Conservation (phyloP, 129 eudicot genomes). For the Ambrosia artemisiifolia region DNA sequence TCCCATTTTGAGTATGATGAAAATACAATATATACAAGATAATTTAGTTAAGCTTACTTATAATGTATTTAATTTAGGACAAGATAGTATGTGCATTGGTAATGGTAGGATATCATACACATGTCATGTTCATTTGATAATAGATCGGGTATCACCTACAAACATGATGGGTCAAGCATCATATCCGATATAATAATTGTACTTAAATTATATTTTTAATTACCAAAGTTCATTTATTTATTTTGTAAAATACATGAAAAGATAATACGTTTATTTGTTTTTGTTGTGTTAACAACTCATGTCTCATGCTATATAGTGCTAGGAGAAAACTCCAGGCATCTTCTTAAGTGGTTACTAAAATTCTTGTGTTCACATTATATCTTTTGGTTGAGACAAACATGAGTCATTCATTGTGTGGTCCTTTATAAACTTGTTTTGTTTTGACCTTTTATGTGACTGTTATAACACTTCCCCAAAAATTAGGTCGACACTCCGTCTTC, state of each 20-base stretch:
- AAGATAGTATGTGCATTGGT: conserved; percentile 23
- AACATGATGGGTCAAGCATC: conserved; percentile 68
- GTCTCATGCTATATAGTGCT: not conserved
- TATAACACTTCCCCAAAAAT: no score
- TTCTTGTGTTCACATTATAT: not conserved
- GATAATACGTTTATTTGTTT: not conserved
- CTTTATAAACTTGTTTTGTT: not conserved
- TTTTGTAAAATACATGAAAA: not conserved
- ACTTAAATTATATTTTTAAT: no score
- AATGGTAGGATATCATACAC: conserved; percentile 19
- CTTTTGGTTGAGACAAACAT: not conserved
- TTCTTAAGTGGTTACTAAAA: not conserved
- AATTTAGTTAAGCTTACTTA: not conserved
- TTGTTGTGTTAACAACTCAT: not conserved
- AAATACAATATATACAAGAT: not conserved
- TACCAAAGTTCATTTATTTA: not conserved
- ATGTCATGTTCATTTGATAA: conserved; percentile 38
- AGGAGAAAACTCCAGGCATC: not conserved
- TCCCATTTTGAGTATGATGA: not conserved
- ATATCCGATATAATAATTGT: conserved; percentile 30
- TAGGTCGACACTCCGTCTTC: not conserved
- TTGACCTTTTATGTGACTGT: not conserved
- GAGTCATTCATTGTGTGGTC: not conserved
- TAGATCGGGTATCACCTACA: conserved; percentile 45
- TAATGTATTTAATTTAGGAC: conserved; percentile 12